A percentile compares a stretch with the other conserved stretches of the same genome.
phyloP scores from a whole-genome alignment of 192 early-diverging fungal genomes.

The Backusella tuberculispora region DNA sequence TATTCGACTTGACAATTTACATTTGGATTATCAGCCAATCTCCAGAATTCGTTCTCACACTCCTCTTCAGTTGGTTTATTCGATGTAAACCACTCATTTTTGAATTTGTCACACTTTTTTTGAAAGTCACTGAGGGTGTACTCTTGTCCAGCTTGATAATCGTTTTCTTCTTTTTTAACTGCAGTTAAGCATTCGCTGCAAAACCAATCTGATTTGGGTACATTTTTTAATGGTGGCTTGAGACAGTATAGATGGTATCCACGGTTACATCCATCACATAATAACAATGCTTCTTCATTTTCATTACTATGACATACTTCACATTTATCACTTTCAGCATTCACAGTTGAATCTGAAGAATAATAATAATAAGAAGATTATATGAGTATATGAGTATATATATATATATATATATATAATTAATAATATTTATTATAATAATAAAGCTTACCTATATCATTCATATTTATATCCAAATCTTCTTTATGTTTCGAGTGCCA shows the following conservation, averaged over 20 bases:
- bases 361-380: no score
- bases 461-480: neutral
- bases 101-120: constrained; percentile 79
- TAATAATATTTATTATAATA: constrained; percentile 38
- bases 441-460: neutral
- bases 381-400: neutral
- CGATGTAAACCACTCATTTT: constrained; percentile 69
- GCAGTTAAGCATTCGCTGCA: constrained; percentile 81
- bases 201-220: constrained; percentile 82
- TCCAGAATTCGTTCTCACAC: constrained; percentile 93
- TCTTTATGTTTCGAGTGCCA: constrained; percentile 58
- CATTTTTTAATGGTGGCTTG: constrained; percentile 59
- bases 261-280: constrained; percentile 90
- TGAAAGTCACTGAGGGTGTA: constrained; percentile 81
- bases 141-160: constrained; percentile 88
- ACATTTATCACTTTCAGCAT: constrained; percentile 36
- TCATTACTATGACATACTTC: constrained; percentile 49
- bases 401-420: neutral
- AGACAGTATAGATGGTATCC: constrained; percentile 86
- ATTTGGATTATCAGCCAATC: constrained; percentile 82
- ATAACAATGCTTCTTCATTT: constrained; percentile 68
- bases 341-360: neutral
- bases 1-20: constrained; percentile 94
- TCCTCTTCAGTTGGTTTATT: constrained; percentile 69
- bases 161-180: constrained; percentile 82